Base-by-base conservation (phyloP, 768 basidiomycete genomes). In the Grammothele lineata region DNA sequence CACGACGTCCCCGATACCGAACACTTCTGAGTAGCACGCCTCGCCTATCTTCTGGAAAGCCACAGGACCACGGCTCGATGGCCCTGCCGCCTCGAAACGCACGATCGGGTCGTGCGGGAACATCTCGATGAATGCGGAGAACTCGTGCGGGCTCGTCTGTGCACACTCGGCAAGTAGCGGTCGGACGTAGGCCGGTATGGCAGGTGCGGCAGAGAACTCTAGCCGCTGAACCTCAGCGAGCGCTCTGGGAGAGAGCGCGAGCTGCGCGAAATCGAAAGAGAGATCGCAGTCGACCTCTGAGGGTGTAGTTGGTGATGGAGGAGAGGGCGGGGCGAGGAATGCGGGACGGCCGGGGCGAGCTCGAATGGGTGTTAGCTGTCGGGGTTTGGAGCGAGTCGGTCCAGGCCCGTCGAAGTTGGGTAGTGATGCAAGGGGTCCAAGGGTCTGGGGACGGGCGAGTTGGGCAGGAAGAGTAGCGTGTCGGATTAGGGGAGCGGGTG, bases 21-120 rank as follows among this genome's bases (percentile, higher is more conserved):
- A 99, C 23, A 99, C 96, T 61, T 99, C 96, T 0, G 92, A 95
- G 65, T 87, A 99, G 40, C 88, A 91, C 6, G 96, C 96, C 68
- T 99, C 96, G 34, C 95, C 95, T 37, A 97, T 83, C 66, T 99
- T 99, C 55, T 68, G 73, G 66, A 92, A 92, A 5, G 46, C 37
- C 2, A 43, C 41, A 1, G 37, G 52, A 2, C 42, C 64, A 19
- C 65, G 50, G 50, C 67, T 54, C 30, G 39, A 51, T 5, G 42
- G 24, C 0, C 22, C 37, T 21, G 37, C 55, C 65, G 63, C 41
- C 7, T 17, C 12, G 10, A 30, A 11, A 37, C 61, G 68, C n/a
- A 87, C 75, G 44, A 87, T 71, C 2, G 81, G 76, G 57, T 90
- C 88, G 52, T 76, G 78, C 9, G 85, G 87, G 58, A 92, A 92